Conservation (phyloP, 2,329 filamentous ascomycete species). For the Neofusicoccum parvum region DNA sequence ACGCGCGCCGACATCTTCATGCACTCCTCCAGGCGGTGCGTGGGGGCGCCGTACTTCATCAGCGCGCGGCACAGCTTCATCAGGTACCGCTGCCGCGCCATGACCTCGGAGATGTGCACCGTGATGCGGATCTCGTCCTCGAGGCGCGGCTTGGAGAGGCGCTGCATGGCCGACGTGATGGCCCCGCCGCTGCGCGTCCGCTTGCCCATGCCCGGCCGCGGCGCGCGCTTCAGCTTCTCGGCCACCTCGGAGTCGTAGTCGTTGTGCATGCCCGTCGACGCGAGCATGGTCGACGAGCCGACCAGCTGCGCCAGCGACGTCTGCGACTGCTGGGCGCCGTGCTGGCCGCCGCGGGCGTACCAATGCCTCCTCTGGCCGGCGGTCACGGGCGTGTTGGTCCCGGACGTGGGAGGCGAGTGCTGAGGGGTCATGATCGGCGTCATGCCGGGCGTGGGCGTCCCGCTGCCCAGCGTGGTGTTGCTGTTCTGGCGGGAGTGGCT, state of each 20-base stretch:
- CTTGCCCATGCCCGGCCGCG: constrained; percentile 39
- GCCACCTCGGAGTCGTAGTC: constrained; percentile 47
- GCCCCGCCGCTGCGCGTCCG: constrained; percentile 40
- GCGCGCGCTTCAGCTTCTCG: constrained; percentile 41
- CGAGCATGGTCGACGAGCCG: constrained; percentile 47
- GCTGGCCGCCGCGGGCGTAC: constrained; percentile 22
- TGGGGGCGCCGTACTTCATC: constrained; percentile 89
- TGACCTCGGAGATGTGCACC: constrained; percentile 66
- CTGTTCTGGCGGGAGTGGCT: constrained; percentile 2
- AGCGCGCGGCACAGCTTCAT: constrained; percentile 81
- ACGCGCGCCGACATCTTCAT: constrained; percentile 89
- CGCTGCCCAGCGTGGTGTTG: constrained; percentile 11
- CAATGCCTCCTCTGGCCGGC: constrained; percentile 24
- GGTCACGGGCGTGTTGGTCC: constrained; percentile 43
- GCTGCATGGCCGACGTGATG: constrained; percentile 36
- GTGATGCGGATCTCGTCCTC: constrained; percentile 61
- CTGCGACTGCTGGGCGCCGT: constrained; percentile 39
- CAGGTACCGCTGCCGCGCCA: constrained; percentile 80
- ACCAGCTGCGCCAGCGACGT: constrained; percentile 48
- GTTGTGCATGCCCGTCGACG: constrained; percentile 40
- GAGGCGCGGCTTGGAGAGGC: constrained; percentile 38
- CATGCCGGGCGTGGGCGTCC: constrained; percentile 11
- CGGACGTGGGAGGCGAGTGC: constrained; percentile 46
- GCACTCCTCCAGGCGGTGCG: constrained; percentile 88
- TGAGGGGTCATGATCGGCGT: constrained; percentile 36